A percentile compares a stretch with the other conserved stretches of the same genome.
Evolutionary conservation across 352 stramenopile genomes (phyloP).

Genomic region (Thalassiosira livingstoniorum): DNA sequence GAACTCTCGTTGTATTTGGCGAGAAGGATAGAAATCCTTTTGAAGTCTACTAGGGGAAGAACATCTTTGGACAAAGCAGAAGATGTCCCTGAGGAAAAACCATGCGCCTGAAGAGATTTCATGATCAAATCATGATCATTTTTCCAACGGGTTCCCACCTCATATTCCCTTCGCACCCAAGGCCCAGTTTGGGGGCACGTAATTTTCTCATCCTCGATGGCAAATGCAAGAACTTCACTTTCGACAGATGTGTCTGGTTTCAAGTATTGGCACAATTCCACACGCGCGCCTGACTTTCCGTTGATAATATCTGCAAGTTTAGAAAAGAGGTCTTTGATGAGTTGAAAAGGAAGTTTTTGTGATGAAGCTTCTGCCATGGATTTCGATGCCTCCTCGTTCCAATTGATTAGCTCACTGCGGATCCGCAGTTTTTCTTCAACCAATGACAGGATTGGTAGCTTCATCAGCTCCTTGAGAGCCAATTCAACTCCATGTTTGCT

Average conservation of each 20-base stretch:
- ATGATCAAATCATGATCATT: constrained; percentile 66
- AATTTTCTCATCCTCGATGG: constrained; percentile 47
- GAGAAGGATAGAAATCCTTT: constrained; percentile 66
- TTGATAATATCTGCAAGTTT: constrained; percentile 55
- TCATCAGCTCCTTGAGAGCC: constrained; percentile 55
- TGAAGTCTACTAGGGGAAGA: constrained; percentile 66
- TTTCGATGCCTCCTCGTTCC: constrained; percentile 50
- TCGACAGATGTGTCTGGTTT: constrained; percentile 60
- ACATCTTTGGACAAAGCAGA: constrained; percentile 20
- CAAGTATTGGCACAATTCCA: constrained; percentile 47
- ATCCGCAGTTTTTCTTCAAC: constrained; percentile 73
- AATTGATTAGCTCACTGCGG: constrained; percentile 66
- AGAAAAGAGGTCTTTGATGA: constrained; percentile 58
- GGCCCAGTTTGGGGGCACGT: constrained; percentile 42
- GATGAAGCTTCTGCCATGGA: constrained; percentile 27
- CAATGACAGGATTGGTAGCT: constrained; percentile 64
- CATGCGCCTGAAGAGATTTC: neutral
- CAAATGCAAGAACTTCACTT: constrained; percentile 70
- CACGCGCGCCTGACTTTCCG: constrained; percentile 50
- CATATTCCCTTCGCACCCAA: constrained; percentile 60
- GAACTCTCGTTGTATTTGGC: constrained; percentile 51
- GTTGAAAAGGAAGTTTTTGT: constrained; percentile 40
- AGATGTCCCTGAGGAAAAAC: neutral
- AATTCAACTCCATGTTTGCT: constrained; percentile 51
- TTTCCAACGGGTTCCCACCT: constrained; percentile 68